Base-by-base conservation (phyloP, 768 basidiomycete genomes). In the Macrolepiota fuliginosa region DNA sequence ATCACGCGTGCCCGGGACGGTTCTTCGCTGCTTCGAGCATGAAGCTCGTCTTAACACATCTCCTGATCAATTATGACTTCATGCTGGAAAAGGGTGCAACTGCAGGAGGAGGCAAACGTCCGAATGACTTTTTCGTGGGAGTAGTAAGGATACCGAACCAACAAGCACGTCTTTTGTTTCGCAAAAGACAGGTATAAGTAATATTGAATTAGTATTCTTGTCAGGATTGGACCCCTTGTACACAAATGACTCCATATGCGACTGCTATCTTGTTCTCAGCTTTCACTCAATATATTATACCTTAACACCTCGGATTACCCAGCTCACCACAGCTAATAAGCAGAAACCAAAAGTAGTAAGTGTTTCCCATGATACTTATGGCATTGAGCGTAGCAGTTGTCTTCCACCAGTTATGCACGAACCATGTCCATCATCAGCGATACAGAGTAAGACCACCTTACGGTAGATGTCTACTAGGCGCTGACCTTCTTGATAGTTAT, bases 351-450 rank as follows among this genome's bases (percentile, higher is more conserved):
- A 56, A 56, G 17, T 6, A 19, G 55, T 7, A 56, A n/a, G n/a
- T 29, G 25, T 11, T 56, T 56, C 55, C 55, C 55, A 56, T 45
- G n/a, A 56, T 27, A 32, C 29, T 32, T 5, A 27, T n/a, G 35
- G 4, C 12, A 13, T 22, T 32, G 29, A 17, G 42, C 17, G 6
- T 10, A 19, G 13, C 27, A 15, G 12, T 51, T 52, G 45, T 19
- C 22, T 7, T 53, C 15, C 24, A 42, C 22, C 10, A 57, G 36
- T 22, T 2, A 54, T 56, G 22, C 12, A 45, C 45, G 10, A 39
- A 45, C 54, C 35, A 87, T 87, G 86, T 86, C 86, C 39, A 77
- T 87, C 55, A 79, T 89, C 68, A 87, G 81, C 68, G 86, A 89
- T 68, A 84, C 87, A 45, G 81, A 83, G 86, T 85, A 65, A 27